These are phyloP conservation scores for Panus rudis DNA, from an alignment of 768 basidiomycete species.

Conservation along the genomic window DNA sequence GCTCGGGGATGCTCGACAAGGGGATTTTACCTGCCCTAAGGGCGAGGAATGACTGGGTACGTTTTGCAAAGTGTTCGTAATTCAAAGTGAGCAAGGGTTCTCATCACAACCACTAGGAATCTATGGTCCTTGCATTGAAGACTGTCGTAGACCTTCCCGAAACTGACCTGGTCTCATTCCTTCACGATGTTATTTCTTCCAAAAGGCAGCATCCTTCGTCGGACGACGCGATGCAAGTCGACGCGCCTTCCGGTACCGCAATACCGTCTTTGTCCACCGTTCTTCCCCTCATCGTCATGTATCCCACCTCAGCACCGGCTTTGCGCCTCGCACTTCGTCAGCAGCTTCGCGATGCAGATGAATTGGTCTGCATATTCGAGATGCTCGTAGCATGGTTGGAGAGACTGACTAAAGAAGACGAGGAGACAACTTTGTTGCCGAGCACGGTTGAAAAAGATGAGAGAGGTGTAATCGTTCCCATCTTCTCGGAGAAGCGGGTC, in stretches of 20 bases:
- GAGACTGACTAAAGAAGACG: constrained; percentile 29
- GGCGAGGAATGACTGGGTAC: constrained; percentile 62
- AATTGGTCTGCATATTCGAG: constrained; percentile 37
- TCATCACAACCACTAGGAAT: constrained; percentile 14
- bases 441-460: constrained; percentile 34
- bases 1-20: constrained; percentile 53
- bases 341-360: constrained; percentile 42
- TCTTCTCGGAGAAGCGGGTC: constrained; percentile 8
- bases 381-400: constrained; percentile 45
- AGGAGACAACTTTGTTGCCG: constrained; percentile 27
- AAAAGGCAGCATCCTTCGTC: constrained; percentile 22
- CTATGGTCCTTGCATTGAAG: constrained; percentile 43
- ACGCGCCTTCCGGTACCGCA: constrained; percentile 18
- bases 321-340: constrained; percentile 47
- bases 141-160: constrained; percentile 61
- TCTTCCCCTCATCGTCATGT: constrained; percentile 33
- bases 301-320: constrained; percentile 31
- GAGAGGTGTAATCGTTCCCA: constrained; percentile 31
- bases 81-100: too few relatives aligned
- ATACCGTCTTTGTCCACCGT: constrained; percentile 30
- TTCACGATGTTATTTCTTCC: constrained; percentile 36
- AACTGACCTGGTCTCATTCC: constrained; percentile 47
- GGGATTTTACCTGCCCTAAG: constrained; percentile 50
- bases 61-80: constrained; percentile 11
- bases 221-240: constrained; percentile 31